A percentile compares a stretch with the other conserved stretches of the same genome.
These are phyloP conservation scores for Mycena capillaripes DNA, from an alignment of 768 basidiomycete genomes.

Conservation along the genomic window DNA sequence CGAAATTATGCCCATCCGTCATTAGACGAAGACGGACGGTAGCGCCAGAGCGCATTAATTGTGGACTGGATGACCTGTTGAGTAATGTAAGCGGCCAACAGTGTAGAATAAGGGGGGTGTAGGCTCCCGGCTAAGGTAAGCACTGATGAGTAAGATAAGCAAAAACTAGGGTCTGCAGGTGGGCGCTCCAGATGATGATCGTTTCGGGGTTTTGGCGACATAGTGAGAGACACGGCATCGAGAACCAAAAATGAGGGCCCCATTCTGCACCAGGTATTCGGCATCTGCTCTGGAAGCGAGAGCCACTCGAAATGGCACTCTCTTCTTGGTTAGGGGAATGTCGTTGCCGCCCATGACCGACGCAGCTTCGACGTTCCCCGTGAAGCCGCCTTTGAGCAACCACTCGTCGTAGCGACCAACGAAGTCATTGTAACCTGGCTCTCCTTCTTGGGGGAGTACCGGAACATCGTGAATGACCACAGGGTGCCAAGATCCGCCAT, in stretches of 20 bases:
- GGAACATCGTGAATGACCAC: constrained; percentile 1
- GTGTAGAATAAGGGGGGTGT: too few relatives aligned
- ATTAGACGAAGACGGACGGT: too few relatives aligned
- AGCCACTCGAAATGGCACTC: background rate
- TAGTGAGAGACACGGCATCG: constrained; percentile 3
- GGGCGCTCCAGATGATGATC: too few relatives aligned
- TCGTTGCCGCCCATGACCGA: background rate
- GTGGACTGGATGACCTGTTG: too few relatives aligned
- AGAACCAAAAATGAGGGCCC: background rate
- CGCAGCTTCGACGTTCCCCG: background rate
- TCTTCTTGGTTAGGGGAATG: background rate
- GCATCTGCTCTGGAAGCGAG: background rate
- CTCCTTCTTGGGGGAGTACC: background rate
- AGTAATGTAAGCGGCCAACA: too few relatives aligned
- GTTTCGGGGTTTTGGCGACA: background rate
- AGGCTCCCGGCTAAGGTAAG: too few relatives aligned
- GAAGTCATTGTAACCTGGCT: background rate
- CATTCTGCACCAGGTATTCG: background rate
- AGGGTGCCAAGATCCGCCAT: background rate
- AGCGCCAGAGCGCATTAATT: too few relatives aligned
- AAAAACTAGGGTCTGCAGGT: too few relatives aligned
- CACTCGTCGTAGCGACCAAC: background rate
- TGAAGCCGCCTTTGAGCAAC: background rate
- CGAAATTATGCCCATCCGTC: too few relatives aligned
- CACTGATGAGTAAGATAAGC: too few relatives aligned